Percentiles rank a stretch among this genome's conserved stretches.
phyloP scores from a whole-genome alignment of 257 asterid species.

The Solanum bukasovii region DNA sequence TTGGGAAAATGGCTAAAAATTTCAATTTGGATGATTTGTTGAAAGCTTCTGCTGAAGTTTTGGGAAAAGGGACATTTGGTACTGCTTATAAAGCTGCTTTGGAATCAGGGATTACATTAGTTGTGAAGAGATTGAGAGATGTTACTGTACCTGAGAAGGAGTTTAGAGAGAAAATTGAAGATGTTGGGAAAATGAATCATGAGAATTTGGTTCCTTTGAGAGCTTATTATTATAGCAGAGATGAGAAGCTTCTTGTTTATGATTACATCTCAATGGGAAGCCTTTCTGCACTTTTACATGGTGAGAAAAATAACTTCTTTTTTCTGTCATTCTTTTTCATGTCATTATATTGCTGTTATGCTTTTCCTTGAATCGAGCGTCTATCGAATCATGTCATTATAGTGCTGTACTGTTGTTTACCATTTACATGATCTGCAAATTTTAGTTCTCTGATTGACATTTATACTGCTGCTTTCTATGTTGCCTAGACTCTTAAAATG shows the following conservation, averaged over 20 bases:
- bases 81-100: conserved; percentile 85
- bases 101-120: conserved; percentile 55
- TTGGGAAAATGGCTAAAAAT: conserved; percentile 34
- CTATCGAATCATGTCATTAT: neutral
- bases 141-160: conserved; percentile 58
- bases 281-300: conserved; percentile 89
- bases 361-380: neutral
- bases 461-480: neutral
- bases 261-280: conserved; percentile 88
- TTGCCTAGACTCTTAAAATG: neutral
- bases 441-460: neutral
- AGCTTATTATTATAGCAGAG: conserved; percentile 63
- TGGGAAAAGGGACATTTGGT: conserved; percentile 89
- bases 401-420: neutral
- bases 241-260: conserved; percentile 80
- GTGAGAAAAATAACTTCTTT: conserved; percentile 16
- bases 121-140: conserved; percentile 85
- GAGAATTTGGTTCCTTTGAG: conserved; percentile 68
- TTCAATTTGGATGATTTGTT: conserved; percentile 74
- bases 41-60: conserved; percentile 93
- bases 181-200: conserved; percentile 61
- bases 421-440: neutral
- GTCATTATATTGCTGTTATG: neutral
- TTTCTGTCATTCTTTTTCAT: neutral
- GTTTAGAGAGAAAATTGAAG: conserved; percentile 71